Evolutionary conservation across 257 asterid genomes (phyloP), one percentile per base, ranked within the genome.

Genomic region (Petrea volubilis): DNA sequence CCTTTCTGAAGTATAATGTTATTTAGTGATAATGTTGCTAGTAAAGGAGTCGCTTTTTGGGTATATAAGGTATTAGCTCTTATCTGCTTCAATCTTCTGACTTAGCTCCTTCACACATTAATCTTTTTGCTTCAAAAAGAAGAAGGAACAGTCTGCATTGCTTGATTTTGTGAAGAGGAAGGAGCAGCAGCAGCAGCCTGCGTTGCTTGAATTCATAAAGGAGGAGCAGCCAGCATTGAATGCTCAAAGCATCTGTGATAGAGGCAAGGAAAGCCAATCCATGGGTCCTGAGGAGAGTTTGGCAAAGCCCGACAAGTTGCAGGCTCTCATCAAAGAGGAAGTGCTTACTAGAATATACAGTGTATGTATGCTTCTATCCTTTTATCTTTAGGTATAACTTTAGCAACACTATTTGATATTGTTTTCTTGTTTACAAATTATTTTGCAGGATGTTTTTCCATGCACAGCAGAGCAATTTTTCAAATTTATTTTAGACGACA

Each of bases 381-480:
- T 71, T 24, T 29, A 33, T 67, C 51, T 67, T 71, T 20, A 21
- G 28, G 41, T 61, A 29, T 78, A 67, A 73, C 25, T 60, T 49
- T 20, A 57, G 61, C 50, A 67, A 29, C 21, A 41, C 24, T 24
- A 28, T 31, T n/a, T 55, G 23, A 53, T 27, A 41, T 50, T 27
- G 44, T 56, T 65, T 67, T 34, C 58, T 63, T 74, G 60, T 60
- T 79, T 47, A 18, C 58, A 51, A 67, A 34, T 74, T 18, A 15
- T 64, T 62, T 80, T 43, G 79, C 90, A 94, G 99, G 98, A 82
- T 79, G 70, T 77, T 67, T 92, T 90, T 71, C 93, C 96, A 21
- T 95, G 94, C 87, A 88, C 90, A 4, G 90, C 88, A 31, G 98
- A 92, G 80, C 90, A 95, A 75, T 90, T 84, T 78, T 91, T 88